phyloP scores from a whole-genome alignment of 2,329 filamentous ascomycete genomes.

The Metarhizium guizhouense region DNA sequence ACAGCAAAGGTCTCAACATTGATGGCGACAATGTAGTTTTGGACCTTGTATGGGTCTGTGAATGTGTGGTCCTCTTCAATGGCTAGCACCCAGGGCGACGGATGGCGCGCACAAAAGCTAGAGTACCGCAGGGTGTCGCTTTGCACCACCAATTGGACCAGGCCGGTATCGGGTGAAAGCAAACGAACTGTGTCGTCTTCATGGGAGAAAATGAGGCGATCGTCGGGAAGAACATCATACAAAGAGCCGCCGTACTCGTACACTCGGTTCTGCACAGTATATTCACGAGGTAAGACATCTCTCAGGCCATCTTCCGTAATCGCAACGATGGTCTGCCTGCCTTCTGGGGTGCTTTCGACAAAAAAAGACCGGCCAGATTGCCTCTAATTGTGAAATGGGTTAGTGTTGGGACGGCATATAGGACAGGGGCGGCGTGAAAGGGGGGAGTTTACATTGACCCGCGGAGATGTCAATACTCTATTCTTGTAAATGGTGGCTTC shows the following conservation, averaged over 20 bases:
- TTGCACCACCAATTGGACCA: constrained; percentile 23
- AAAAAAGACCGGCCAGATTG: constrained; percentile 26
- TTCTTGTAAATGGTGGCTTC: constrained; percentile 28
- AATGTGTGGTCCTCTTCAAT: constrained; percentile 41
- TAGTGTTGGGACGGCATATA: background rate
- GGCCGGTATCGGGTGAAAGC: constrained; percentile 27
- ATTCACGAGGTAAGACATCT: constrained; percentile 33
- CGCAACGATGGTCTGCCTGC: constrained; percentile 35
- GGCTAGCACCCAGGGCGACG: constrained; percentile 34
- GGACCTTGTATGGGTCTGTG: constrained; percentile 22
- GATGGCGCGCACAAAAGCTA: constrained; percentile 34
- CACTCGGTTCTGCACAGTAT: constrained; percentile 34
- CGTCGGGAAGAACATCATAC: constrained; percentile 28
- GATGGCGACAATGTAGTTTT: constrained; percentile 30
- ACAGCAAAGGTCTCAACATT: constrained; percentile 31
- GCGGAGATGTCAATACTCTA: constrained; percentile 22
- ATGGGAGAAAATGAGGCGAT: constrained; percentile 37
- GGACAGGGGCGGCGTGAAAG: background rate
- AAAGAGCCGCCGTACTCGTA: constrained; percentile 45
- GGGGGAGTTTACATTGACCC: constrained; percentile 21
- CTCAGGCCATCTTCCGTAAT: constrained; percentile 20
- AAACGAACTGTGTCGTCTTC: constrained; percentile 32
- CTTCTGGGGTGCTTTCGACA: constrained; percentile 28
- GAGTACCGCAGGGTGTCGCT: constrained; percentile 31
- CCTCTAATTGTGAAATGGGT: constrained; percentile 10